phyloP scores from a whole-genome alignment of 2,329 filamentous ascomycete genomes.

The Pseudogymnoascus sp. region DNA sequence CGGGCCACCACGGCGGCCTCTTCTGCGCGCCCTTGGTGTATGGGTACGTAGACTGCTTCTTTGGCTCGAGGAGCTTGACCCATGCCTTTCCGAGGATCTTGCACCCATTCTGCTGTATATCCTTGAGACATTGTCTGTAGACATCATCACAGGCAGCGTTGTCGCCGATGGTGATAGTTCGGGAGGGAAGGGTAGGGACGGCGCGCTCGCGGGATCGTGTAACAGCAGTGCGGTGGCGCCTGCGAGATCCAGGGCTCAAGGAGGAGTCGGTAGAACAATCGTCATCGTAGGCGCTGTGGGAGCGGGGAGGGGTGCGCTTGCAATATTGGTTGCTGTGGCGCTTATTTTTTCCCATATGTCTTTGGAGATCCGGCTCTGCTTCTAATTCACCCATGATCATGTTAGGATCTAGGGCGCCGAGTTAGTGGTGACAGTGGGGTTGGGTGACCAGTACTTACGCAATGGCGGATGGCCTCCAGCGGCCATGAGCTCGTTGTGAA shows the following conservation, averaged over 20 bases:
- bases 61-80: constrained; percentile 67
- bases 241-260: not conserved
- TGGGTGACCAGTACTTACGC: not conserved
- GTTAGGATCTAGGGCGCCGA: not conserved
- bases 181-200: constrained; percentile 10
- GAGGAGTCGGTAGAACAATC: not conserved
- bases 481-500: not conserved
- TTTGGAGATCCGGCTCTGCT: not conserved
- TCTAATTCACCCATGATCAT: not conserved
- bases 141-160: constrained; percentile 47
- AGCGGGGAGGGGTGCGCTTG: not conserved
- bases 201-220: not conserved
- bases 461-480: not conserved
- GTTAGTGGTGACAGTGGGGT: not conserved
- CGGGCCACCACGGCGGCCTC: constrained; percentile 59
- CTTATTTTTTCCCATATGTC: not conserved
- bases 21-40: constrained; percentile 59
- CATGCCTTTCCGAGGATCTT: constrained; percentile 68
- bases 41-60: constrained; percentile 67
- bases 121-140: constrained; percentile 53
- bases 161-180: constrained; percentile 44
- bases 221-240: not conserved
- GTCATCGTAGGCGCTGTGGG: not conserved
- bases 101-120: constrained; percentile 61
- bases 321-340: not conserved